Evolutionary conservation across 441 rosid species (phyloP).

Genomic region (Eutrema salsugineum): DNA sequence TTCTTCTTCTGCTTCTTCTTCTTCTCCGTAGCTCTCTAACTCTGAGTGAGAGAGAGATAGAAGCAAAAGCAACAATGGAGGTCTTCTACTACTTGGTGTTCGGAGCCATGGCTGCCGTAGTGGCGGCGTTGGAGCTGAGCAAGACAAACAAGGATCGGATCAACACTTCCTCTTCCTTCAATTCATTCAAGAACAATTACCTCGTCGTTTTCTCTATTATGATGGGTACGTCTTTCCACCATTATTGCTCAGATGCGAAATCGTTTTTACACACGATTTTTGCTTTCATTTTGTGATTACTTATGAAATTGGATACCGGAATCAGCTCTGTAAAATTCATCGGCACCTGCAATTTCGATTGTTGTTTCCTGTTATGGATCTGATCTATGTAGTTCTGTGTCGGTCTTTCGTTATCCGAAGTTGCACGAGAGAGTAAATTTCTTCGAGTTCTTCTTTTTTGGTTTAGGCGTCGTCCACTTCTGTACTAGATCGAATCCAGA

Average conservation of each 20-base stretch:
- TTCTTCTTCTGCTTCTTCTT: background rate
- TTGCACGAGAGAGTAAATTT: background rate
- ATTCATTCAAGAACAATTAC: slow-evolving; percentile 70
- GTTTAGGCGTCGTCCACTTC: background rate
- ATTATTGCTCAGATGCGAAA: background rate
- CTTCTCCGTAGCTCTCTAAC: background rate
- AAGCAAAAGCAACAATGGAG: slow-evolving; percentile 41
- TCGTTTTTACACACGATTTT: background rate
- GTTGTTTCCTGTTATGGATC: slow-evolving; percentile 6
- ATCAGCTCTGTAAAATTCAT: background rate
- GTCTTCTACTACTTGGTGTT: slow-evolving; percentile 59
- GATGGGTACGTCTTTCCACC: slow-evolving; percentile 51
- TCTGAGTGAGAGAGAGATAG: slow-evolving; percentile 3
- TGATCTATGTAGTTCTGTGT: background rate
- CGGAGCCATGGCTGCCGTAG: slow-evolving; percentile 54
- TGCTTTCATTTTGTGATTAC: background rate
- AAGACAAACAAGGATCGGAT: slow-evolving; percentile 60
- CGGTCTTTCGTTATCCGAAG: background rate
- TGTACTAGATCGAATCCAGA: background rate
- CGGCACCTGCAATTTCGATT: background rate
- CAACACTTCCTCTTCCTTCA: slow-evolving; percentile 61
- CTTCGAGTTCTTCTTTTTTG: background rate
- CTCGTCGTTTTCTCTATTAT: slow-evolving; percentile 77
- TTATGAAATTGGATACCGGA: background rate
- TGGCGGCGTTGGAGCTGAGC: slow-evolving; percentile 61